Base-by-base conservation (phyloP, 2,329 filamentous ascomycete species). In the Aspergillus niger region DNA sequence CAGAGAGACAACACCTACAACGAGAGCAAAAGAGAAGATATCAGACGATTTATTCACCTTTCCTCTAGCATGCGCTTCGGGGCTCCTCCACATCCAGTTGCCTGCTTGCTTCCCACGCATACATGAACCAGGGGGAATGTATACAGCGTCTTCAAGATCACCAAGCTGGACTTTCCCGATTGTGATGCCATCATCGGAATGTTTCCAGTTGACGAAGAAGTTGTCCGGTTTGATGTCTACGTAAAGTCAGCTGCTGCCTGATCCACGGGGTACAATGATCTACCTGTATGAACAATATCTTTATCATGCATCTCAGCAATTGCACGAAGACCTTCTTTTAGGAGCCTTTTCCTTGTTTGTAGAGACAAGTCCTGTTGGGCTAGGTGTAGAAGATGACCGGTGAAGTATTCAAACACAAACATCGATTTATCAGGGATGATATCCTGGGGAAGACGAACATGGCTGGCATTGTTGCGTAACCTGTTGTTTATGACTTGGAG, bases 321-420 rank as follows among this genome's bases (percentile, higher is more conserved):
- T 1, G 74, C 73, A 59, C 69, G 68, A 39, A 82, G 70, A 20
- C 77, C 74, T 62, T 79, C 75, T 60, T 78, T 77, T 26, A 82
- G 72, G 44, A 82, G 76, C 52, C 72, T 70, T 65, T 81, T 82
- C 55, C 72, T 76, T 22, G 73, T 64, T 24, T 67, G 41, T 44
- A 77, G 60, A 8, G 78, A 67, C 24, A 81, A 59, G 53, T 78
- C 70, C 65, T 76, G 77, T 64, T 78, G 76, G 55, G 70, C 76
- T 60, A 81, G 74, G 62, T 70, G 71, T 59, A 82, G 73, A 17
- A 81, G 71, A 70, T 81, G 70, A 53, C 77, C 77, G 5, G 70
- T 75, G 62, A 80, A 69, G 68, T 80, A 80, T 60, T 77, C 74
- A 58, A 79, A 82, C 61, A 80, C 75, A 62, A 81, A 81, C 70